Base-by-base conservation (phyloP, 2,329 filamentous ascomycete genomes). In the Ophiostoma angusticollis region DNA sequence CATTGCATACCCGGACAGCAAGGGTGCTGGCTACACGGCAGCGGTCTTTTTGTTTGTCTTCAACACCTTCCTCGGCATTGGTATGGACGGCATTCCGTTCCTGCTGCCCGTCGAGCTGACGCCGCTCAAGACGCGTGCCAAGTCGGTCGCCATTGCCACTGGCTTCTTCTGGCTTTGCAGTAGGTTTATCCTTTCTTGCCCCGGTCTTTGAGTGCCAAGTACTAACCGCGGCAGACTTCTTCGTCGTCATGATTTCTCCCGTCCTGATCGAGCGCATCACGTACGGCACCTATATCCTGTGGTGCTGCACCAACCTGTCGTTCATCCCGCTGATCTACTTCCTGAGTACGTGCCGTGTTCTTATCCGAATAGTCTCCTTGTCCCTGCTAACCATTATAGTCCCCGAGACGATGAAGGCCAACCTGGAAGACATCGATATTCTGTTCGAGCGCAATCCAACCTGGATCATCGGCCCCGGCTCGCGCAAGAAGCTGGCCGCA, bases 21-120 rank as follows among this genome's bases (percentile, higher is more conserved):
- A 27, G 18, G 28, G n/a, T 3, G 80, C 72, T 49, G n/a, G 83
- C 56, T 82, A 82, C 53, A 69, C 72, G n/a, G 61, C 83, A 9
- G 64, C 82, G 6, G 64, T 75, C 0, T 68, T 70, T 0, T 78
- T 78, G 0, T 81, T 51, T 12, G 22, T 35, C 32, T 35, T 35
- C 22, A 35, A 35, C 32, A 35, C 32, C 8, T 47, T 45, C 28
- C 50, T 52, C 28, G 56, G 49, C 1, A 37, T 58, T n/a, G n/a
- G 57, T 2, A 54, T 56, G 52, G 45, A 57, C n/a, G 54, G 55
- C 2, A 54, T 62, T 2, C 60, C 60, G 1, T 64, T 34, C 21
- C 21, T 34, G 13, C 32, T 63, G 41, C 56, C 55, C 11, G 58
- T 59, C 5, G 60, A 64, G 42, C 50, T 24, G 7, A 14, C 32